Percentiles rank a stretch among this genome's conserved stretches.
Conservation (phyloP, 1,284 basidiomycete species). For the Ustilago vetiveriae region DNA sequence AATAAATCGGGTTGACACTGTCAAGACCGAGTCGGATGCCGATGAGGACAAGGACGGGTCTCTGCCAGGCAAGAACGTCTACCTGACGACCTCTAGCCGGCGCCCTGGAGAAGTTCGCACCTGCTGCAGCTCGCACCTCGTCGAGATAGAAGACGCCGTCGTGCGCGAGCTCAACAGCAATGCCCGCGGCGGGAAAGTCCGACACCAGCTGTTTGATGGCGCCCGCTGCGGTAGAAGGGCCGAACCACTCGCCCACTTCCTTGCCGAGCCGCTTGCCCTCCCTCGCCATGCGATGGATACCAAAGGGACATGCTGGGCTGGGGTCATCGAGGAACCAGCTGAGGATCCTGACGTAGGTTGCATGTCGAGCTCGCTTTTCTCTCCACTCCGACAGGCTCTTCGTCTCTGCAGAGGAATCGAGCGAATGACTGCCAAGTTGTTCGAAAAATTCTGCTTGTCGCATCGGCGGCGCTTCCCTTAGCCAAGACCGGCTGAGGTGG, state of each 20-base stretch:
- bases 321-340: conserved; percentile 96
- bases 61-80: conserved; percentile 74
- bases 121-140: conserved; percentile 84
- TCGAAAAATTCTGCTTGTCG: conserved; percentile 21
- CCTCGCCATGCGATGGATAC: conserved; percentile 93
- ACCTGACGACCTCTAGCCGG: conserved; percentile 11
- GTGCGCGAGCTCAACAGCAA: conserved; percentile 80
- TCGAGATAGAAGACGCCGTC: conserved; percentile 86
- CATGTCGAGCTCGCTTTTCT: conserved; percentile 42
- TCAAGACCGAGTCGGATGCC: conserved; percentile 88
- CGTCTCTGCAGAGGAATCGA: conserved; percentile 15
- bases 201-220: conserved; percentile 80
- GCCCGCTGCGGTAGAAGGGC: conserved; percentile 93
- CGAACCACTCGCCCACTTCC: conserved; percentile 97
- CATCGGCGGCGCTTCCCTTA: conserved; percentile 25
- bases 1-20: conserved; percentile 93
- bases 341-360: conserved; percentile 82
- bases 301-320: conserved; percentile 86
- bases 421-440: conserved; percentile 12
- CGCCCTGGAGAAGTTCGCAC: not conserved
- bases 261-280: conserved; percentile 94
- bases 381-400: conserved; percentile 18
- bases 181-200: conserved; percentile 80
- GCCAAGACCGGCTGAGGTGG: conserved; percentile 74
- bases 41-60: conserved; percentile 86